Percentiles rank a stretch among this genome's conserved stretches.
phyloP scores from a whole-genome alignment of 306 rosid genomes.

The Echinosophora koreensis region DNA sequence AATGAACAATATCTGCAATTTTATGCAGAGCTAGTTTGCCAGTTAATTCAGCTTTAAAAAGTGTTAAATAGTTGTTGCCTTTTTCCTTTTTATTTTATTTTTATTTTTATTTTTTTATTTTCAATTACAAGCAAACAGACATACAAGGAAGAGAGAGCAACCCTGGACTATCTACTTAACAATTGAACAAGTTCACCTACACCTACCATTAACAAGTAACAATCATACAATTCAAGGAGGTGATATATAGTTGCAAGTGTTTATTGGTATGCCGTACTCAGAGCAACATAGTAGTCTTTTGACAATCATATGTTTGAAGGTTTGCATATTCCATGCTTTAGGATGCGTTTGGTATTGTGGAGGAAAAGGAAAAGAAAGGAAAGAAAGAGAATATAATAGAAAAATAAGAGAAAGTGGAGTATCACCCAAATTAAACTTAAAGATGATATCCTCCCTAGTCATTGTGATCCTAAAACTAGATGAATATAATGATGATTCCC shows the following conservation, averaged over 20 bases:
- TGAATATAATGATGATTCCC: too few species aligned
- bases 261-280: neutral
- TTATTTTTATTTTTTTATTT: neutral
- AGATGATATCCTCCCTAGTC: neutral
- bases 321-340: neutral
- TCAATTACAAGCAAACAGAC: neutral
- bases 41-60: constrained; percentile 29
- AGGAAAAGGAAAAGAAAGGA: neutral
- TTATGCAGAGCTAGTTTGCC: constrained; percentile 36
- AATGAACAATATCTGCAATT: constrained; percentile 29
- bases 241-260: constrained; percentile 20
- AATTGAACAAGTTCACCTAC: constrained; percentile 17
- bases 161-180: neutral
- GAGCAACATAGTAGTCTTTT: neutral
- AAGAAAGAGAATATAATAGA: neutral
- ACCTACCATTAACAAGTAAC: constrained; percentile 1
- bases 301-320: neutral
- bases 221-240: constrained; percentile 9
- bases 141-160: constrained; percentile 10
- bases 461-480: too few species aligned
- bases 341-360: neutral
- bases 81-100: neutral
- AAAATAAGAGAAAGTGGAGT: neutral
- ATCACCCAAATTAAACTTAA: too few species aligned
- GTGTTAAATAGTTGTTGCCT: neutral